These are phyloP conservation scores for Hypoxylon subgilvum DNA, from an alignment of 495 filamentous ascomycete genomes.

Conservation along the genomic window DNA sequence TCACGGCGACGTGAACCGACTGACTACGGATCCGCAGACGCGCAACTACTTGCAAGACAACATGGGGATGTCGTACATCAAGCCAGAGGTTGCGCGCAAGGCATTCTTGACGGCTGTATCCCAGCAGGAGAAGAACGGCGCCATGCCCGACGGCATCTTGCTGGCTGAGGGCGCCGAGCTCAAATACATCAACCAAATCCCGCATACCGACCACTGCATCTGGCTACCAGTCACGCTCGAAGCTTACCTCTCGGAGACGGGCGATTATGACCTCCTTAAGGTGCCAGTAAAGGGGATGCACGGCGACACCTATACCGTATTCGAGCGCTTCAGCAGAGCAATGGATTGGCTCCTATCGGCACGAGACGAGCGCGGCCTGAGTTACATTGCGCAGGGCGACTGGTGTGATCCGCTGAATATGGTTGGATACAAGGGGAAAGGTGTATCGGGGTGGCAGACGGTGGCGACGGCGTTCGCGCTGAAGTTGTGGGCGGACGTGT, in stretches of 20 bases:
- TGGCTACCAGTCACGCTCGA: constrained; percentile 62
- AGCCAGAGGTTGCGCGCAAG: constrained; percentile 54
- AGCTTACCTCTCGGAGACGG: constrained; percentile 60
- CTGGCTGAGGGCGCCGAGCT: constrained; percentile 60
- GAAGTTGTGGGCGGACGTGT: constrained; percentile 58
- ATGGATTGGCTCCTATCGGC: constrained; percentile 59
- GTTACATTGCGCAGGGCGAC: constrained; percentile 63
- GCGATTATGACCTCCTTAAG: constrained; percentile 56
- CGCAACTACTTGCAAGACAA: constrained; percentile 65
- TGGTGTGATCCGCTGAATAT: constrained; percentile 68
- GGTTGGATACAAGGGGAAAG: constrained; percentile 62
- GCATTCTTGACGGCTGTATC: constrained; percentile 56
- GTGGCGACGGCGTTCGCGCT: constrained; percentile 58
- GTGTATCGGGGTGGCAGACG: constrained; percentile 64
- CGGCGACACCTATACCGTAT: constrained; percentile 56
- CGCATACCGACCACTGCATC: constrained; percentile 64
- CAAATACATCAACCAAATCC: constrained; percentile 66
- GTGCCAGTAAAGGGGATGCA: constrained; percentile 50
- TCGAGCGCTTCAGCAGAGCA: constrained; percentile 59
- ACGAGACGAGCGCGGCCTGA: constrained; percentile 60
- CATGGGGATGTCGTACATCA: constrained; percentile 66
- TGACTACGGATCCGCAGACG: constrained; percentile 64
- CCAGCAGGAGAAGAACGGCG: constrained; percentile 60
- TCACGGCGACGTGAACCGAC: constrained; percentile 63
- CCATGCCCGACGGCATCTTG: constrained; percentile 64